Evolutionary conservation across 2,329 filamentous ascomycete genomes (phyloP).

Genomic region (Talaromyces sp.): DNA sequence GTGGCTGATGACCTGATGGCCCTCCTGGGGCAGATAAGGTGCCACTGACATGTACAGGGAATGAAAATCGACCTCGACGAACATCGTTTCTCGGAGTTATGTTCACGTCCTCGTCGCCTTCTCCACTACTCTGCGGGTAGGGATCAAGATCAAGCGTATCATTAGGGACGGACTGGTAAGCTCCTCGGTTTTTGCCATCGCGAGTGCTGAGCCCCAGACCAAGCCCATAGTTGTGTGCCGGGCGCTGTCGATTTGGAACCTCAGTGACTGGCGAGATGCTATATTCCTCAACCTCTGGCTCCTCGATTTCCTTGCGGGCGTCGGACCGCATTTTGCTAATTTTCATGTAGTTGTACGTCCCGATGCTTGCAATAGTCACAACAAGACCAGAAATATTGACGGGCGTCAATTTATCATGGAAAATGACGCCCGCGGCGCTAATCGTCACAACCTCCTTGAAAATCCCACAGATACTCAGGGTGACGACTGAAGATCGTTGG

Average conservation of each 20-base stretch:
- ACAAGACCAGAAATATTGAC: conserved; percentile 83
- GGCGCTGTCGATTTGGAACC: conserved; percentile 2
- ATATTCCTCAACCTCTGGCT: conserved; percentile 9
- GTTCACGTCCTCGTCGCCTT: conserved; percentile 21
- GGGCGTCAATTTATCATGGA: conserved; percentile 78
- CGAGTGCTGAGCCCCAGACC: conserved; percentile 6
- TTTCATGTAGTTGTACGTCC: conserved; percentile 90
- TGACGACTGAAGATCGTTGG: conserved; percentile 92
- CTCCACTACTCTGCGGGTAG: conserved; percentile 12
- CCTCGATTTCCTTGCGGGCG: conserved; percentile 42
- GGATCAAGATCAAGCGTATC: conserved; percentile 19
- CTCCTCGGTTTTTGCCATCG: conserved; percentile 18
- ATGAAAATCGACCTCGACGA: conserved; percentile 21
- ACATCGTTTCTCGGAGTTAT: conserved; percentile 20
- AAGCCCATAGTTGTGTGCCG: conserved; percentile 3
- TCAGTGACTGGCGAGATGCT: conserved; percentile 3
- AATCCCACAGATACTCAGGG: conserved; percentile 91
- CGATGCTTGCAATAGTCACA: conserved; percentile 84
- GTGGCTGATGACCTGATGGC: conserved; percentile 19
- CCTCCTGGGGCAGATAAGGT: conserved; percentile 21
- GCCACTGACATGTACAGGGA: conserved; percentile 28
- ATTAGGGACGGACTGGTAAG: conserved; percentile 22
- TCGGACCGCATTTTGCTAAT: conserved; percentile 82
- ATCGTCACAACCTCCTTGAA: conserved; percentile 99
- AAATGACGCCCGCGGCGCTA: conserved; percentile 77